These are phyloP conservation scores for Colletotrichum acutatum DNA, from an alignment of 2,329 filamentous ascomycete species.

Conservation along the genomic window DNA sequence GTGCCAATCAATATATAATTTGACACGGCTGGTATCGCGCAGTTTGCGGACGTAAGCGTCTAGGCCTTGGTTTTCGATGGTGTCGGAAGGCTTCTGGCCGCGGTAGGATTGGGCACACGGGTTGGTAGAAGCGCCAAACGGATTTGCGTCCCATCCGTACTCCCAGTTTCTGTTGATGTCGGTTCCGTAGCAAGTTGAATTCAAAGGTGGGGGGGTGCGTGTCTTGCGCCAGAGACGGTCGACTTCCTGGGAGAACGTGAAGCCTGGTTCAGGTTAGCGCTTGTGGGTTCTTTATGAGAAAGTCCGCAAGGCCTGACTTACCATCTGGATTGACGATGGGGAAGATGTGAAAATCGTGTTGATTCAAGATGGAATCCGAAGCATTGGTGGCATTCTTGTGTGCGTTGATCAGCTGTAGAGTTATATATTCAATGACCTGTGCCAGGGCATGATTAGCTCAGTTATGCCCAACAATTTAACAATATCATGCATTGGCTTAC, in stretches of 20 bases:
- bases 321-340: conserved; percentile 61
- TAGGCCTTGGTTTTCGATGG: conserved; percentile 59
- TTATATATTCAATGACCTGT: conserved; percentile 57
- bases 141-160: conserved; percentile 55
- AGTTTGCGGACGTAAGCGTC: conserved; percentile 45
- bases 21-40: conserved; percentile 48
- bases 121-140: conserved; percentile 57
- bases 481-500: conserved; percentile 50
- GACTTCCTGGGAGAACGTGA: conserved; percentile 56
- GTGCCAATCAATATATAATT: conserved; percentile 61
- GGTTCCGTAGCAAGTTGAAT: conserved; percentile 53
- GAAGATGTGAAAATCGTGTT: conserved; percentile 67
- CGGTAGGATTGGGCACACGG: conserved; percentile 58
- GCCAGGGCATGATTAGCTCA: not conserved
- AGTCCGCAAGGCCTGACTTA: conserved; percentile 22
- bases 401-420: conserved; percentile 56
- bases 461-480: conserved; percentile 35
- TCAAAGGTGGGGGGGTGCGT: conserved; percentile 51
- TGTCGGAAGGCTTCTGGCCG: conserved; percentile 52
- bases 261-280: conserved; percentile 44
- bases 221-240: conserved; percentile 65
- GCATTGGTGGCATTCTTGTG: conserved; percentile 46
- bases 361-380: conserved; percentile 57
- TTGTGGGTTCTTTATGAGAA: not conserved
- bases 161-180: conserved; percentile 68